These are phyloP conservation scores for Euphorbia celastroides DNA, from an alignment of 441 rosid genomes.

Conservation along the genomic window DNA sequence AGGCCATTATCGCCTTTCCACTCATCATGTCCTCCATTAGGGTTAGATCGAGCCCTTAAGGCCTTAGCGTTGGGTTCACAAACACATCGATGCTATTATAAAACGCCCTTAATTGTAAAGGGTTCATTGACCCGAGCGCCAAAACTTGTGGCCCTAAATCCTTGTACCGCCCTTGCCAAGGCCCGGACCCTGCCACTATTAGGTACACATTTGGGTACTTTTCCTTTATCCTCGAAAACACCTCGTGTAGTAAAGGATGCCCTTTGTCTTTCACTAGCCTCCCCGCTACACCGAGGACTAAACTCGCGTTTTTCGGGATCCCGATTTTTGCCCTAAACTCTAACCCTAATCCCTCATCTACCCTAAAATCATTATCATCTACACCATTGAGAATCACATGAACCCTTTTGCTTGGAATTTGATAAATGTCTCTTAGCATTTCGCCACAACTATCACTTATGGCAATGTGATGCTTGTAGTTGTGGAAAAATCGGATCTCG, in stretches of 20 bases:
- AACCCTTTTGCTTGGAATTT: slow-evolving; percentile 70
- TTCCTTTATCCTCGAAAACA: slow-evolving; percentile 41
- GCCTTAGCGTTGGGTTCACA: slow-evolving; percentile 83
- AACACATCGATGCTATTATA: slow-evolving; percentile 74
- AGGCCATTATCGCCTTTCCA: slow-evolving; percentile 84
- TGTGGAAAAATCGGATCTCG: slow-evolving; percentile 82
- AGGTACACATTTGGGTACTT: slow-evolving; percentile 44
- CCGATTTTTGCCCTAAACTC: slow-evolving; percentile 57
- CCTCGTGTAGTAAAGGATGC: slow-evolving; percentile 63
- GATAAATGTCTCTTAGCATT: slow-evolving; percentile 82
- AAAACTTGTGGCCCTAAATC: slow-evolving; percentile 50
- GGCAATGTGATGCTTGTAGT: slow-evolving; percentile 74
- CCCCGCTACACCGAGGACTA: slow-evolving; percentile 78
- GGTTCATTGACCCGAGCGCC: slow-evolving; percentile 68
- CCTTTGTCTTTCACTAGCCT: slow-evolving; percentile 89
- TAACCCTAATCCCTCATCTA: slow-evolving; percentile 36
- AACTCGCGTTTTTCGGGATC: slow-evolving; percentile 43
- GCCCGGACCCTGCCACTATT: slow-evolving; percentile 77
- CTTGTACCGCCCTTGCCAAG: slow-evolving; percentile 74
- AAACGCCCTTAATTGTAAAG: slow-evolving; percentile 52
- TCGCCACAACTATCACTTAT: slow-evolving; percentile 94
- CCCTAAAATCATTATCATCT: slow-evolving; percentile 50
- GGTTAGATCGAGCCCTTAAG: slow-evolving; percentile 90
- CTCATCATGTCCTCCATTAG: slow-evolving; percentile 95
- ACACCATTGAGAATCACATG: slow-evolving; percentile 91